Percentiles rank a stretch among this genome's conserved stretches.
phyloP scores from a whole-genome alignment of 73 alveolate species.

The Paramecium pentaurelia region DNA sequence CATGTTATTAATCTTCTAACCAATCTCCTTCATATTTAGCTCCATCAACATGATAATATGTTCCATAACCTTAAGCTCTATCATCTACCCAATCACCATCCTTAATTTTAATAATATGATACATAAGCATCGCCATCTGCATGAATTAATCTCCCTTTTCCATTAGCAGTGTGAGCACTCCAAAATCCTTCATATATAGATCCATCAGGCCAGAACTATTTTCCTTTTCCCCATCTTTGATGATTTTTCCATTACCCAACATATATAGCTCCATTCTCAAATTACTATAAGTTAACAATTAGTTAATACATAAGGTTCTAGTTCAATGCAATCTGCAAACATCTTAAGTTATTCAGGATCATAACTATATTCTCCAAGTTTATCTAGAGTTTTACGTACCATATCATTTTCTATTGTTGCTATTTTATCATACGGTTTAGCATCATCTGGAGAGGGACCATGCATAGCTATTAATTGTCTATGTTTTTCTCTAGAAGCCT shows the following conservation, averaged over 20 bases:
- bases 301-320: constrained; percentile 27
- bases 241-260: constrained; percentile 79
- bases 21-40: constrained; percentile 62
- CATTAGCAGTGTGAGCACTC: constrained; percentile 74
- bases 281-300: not conserved
- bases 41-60: constrained; percentile 59
- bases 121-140: constrained; percentile 73
- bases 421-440: constrained; percentile 10
- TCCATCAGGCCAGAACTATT: constrained; percentile 75
- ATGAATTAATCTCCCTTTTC: constrained; percentile 75
- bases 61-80: constrained; percentile 66
- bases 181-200: constrained; percentile 80
- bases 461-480: not conserved
- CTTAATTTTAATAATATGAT: not conserved
- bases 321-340: not conserved
- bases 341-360: not conserved
- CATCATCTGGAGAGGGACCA: constrained; percentile 50
- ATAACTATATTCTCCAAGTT: constrained; percentile 32
- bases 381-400: constrained; percentile 25
- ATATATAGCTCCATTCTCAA: constrained; percentile 63
- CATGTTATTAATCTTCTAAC: constrained; percentile 53
- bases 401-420: constrained; percentile 43
- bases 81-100: constrained; percentile 73
- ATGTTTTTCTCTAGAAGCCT: not conserved
- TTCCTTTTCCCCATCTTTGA: constrained; percentile 73